Base-by-base conservation (phyloP, 2,329 filamentous ascomycete species). In the Drechslerella stenobrocha region DNA sequence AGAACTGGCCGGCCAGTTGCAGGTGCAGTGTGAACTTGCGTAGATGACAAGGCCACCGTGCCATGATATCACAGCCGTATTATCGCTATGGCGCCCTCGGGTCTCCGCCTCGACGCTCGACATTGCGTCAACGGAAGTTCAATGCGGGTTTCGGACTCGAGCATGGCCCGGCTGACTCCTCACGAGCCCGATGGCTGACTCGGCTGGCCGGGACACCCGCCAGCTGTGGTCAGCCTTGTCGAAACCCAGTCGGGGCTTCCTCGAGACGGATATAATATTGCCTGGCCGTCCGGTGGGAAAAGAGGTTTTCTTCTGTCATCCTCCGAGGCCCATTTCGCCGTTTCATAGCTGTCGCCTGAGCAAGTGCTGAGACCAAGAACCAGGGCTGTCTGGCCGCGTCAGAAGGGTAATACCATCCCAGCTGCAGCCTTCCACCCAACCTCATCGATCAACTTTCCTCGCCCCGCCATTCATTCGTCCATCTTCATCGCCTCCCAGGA, bases 161-260 rank as follows among this genome's bases (percentile, higher is more conserved):
- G 23, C 35, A 30, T 32, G 37, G 46, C 18, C 51, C 37, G 47
- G 52, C 42, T 65, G 52, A 65, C 47, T 58, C 60, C 52, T 65
- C 47, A 40, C 57, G 52, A 57, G 50, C 45, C 23, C 15, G 24
- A 50, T 34, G 18, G 44, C 30, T 59, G 61, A 59, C 61, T 53
- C 61, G 61, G 48, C 53, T 59, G 61, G 61, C 18, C 58, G 53
- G 60, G 51, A 48, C 57, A 52, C 20, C 53, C 42, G 42, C 28
- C 22, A 13, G 30, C 13, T 37, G 3, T 18, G 37, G 18, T 42
- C 37, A 30, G 28, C 37, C 22, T n/a, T 18, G 37, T 18, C 3
- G 9, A 42, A 42, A 42, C n/a, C n/a, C n/a, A 18, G 9, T 9
- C 22, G 13, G 13, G 7, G 37, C 8, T 11, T 18, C 11, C 11